Evolutionary conservation across 179 eudicot species (phyloP), one percentile per base, ranked within the genome.

Genomic region (Vitellaria paradoxa): DNA sequence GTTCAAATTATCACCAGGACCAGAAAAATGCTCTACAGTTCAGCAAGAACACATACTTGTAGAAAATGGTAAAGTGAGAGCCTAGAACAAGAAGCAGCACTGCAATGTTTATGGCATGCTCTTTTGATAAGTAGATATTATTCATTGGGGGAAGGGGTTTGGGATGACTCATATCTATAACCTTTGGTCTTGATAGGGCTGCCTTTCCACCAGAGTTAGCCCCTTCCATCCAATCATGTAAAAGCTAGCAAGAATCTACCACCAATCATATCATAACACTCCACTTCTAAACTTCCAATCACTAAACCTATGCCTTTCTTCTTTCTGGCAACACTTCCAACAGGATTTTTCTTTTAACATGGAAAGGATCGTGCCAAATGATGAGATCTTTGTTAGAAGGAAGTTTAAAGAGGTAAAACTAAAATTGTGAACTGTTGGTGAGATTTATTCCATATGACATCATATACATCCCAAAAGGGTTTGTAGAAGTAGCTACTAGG

Each of bases 1-100:
- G 37, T n/a, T 53, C n/a, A 4, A 53, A n/a, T 12, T 52, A 26
- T 53, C 42, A 53, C 75, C 60, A 53, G 75, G 63, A 71, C 62
- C 46, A 7, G 60, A 70, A 70, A 15, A 53, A 55, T 72, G 63
- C 62, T 72, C 14, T 53, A 55, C 49, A 23, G 53, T 55, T 71
- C 62, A 70, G 52, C 61, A 70, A 23, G 7, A 62, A 52, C 21
- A 49, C 45, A 24, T 26, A 5, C 9, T 13, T 50, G 3, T 24
- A 11, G 46, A 30, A 64, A 30, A 12, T 12, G 11, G 73, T 49
- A 47, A 47, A 21, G 18, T 68, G 57, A 21, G 72, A 6, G 60
- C 73, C 40, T 70, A 59, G 17, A 49, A 70, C 11, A 23, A 49
- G 8, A 21, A 52, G 62, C 21, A 23, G 11, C 61, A 70, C 57